Evolutionary conservation across 345 rosid genomes (phyloP), one percentile per base, ranked within the genome.

Genomic region (Gossypium sturtianum): DNA sequence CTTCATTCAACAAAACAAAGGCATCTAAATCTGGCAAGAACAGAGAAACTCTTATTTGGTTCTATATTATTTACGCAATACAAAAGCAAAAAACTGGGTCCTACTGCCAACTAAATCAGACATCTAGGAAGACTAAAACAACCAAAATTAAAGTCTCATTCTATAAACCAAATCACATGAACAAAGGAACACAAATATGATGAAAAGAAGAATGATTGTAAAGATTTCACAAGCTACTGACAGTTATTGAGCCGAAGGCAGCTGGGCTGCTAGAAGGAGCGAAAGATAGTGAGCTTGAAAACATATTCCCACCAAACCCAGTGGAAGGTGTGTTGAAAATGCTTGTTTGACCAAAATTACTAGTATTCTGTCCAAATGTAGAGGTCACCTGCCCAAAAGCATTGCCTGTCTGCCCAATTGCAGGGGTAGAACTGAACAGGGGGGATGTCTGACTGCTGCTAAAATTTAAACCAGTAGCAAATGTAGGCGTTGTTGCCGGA

Each of bases 351-450:
- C 86, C 89, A 75, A 91, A 87, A 45, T 90, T 80, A 70, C 85
- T 73, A 29, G 79, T 74, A 72, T 70, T 81, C 79, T 76, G 90
- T 75, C 91, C 91, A 12, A 89, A 86, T 27, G 85, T 13, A 57
- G 93, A 47, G 72, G 86, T 71, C 58, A 69, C 69, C 72, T 82
- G 94, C 61, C 92, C 92, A 78, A 91, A 89, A 51, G 77, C 81
- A 81, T 91, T 82, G 44, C 86, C 84, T 64, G 96, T 76, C 87
- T 87, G 97, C 49, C 85, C 89, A 70, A 78, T 62, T 43, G 86
- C 66, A 38, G 90, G 80, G 20, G 80, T 38, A 25, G 97, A 77
- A 71, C 75, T 80, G 77, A 88, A 95, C 76, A 88, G 78, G 9
- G 88, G 81, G 75, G 96, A 72, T 45, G 94, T 66, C 81, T 87